Conservation (phyloP, 2,329 filamentous ascomycete genomes). For the Alternaria postmessia region DNA sequence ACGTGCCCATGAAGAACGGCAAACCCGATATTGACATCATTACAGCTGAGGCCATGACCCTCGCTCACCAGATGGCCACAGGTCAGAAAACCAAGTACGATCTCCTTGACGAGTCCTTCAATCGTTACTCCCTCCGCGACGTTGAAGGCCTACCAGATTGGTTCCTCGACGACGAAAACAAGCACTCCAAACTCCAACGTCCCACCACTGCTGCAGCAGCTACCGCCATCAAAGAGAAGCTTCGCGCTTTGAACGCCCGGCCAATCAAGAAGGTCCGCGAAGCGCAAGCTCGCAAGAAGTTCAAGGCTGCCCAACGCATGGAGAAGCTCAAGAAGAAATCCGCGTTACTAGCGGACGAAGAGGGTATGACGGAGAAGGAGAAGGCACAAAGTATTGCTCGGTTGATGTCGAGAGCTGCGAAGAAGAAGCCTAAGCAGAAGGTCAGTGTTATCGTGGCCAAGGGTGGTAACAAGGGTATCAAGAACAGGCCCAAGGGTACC, state of each 20-base stretch:
- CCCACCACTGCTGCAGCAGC: conserved; percentile 94
- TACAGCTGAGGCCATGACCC: conserved; percentile 98
- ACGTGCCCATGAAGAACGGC: conserved; percentile 69
- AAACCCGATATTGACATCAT: conserved; percentile 92
- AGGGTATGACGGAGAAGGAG: conserved; percentile 93
- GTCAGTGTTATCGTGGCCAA: conserved; percentile 89
- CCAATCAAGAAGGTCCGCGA: conserved; percentile 99
- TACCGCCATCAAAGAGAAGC: conserved; percentile 91
- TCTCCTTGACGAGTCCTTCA: conserved; percentile 89
- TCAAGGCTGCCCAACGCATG: conserved; percentile 86
- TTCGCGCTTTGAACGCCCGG: conserved; percentile 88
- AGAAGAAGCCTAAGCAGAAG: conserved; percentile 84
- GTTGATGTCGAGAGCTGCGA: conserved; percentile 80
- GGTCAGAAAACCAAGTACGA: conserved; percentile 82
- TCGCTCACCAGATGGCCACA: conserved; percentile 89
- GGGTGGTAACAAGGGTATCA: conserved; percentile 83
- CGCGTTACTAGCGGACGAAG: conserved; percentile 86
- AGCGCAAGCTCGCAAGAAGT: conserved; percentile 95
- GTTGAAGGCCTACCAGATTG: conserved; percentile 92
- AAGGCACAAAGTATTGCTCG: conserved; percentile 86
- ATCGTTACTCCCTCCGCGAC: conserved; percentile 90
- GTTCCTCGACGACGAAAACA: conserved; percentile 92
- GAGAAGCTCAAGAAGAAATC: conserved; percentile 98
- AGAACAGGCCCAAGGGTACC: conserved; percentile 86
- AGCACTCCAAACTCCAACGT: conserved; percentile 82